A percentile compares a stretch with the other conserved stretches of the same genome.
Conservation (phyloP, 768 basidiomycete genomes). For the Rhodosporidiobolus sp. region DNA sequence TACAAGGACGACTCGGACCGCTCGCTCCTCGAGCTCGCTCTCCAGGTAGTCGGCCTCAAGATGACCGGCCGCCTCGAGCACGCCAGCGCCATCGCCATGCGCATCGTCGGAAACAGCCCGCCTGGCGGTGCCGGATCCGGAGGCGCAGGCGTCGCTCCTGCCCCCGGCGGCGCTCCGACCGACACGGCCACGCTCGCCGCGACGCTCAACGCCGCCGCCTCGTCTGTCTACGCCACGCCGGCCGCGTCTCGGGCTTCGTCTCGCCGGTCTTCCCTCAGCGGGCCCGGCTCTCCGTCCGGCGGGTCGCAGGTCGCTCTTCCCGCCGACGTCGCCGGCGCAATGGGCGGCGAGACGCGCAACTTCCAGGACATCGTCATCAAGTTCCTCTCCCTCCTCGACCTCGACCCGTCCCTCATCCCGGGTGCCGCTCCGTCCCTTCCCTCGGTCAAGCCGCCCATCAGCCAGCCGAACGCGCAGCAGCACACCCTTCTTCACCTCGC, state of each 20-base stretch:
- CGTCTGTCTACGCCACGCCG: conserved; percentile 26
- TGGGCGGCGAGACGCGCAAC: conserved; percentile 48
- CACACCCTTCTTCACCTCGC: conserved; percentile 90
- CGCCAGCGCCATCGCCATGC: conserved; percentile 86
- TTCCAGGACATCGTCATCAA: conserved; percentile 76
- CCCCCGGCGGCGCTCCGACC: neutral
- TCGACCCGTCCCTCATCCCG: conserved; percentile 55
- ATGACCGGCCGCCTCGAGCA: conserved; percentile 95
- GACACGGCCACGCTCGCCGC: conserved; percentile 34
- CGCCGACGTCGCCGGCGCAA: neutral
- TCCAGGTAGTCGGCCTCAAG: conserved; percentile 91
- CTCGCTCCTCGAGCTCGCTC: conserved; percentile 90
- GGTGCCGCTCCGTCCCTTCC: conserved; percentile 48
- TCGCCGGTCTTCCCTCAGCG: conserved; percentile 23
- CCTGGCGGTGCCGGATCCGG: conserved; percentile 46
- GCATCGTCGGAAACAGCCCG: conserved; percentile 67
- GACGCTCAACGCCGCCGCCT: conserved; percentile 21
- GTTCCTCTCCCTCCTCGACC: conserved; percentile 74
- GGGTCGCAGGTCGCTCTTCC: neutral
- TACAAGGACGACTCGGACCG: conserved; percentile 88
- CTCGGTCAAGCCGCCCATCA: conserved; percentile 59
- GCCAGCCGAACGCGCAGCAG: conserved; percentile 64
- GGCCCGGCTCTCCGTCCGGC: neutral
- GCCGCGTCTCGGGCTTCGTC: conserved; percentile 23
- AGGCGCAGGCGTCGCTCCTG: neutral